These are phyloP conservation scores for Kernera saxatilis DNA, from an alignment of 345 rosid genomes.

Conservation along the genomic window DNA sequence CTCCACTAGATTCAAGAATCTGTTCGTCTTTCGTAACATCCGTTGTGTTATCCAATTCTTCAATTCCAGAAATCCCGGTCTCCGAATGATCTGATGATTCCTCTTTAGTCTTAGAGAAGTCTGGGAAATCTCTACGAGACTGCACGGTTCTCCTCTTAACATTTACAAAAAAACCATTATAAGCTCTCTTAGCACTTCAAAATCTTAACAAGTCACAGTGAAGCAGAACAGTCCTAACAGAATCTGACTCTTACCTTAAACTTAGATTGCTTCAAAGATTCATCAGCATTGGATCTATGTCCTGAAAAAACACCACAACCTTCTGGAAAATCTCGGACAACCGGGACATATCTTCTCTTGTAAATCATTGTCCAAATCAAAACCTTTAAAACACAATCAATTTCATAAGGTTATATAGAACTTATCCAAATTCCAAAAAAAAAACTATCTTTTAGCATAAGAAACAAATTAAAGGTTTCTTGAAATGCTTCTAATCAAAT, in stretches of 20 bases:
- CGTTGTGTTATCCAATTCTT: too few species aligned
- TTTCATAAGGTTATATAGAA: background rate
- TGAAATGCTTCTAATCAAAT: too few species aligned
- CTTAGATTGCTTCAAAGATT: background rate
- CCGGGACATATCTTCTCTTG: background rate
- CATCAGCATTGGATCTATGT: background rate
- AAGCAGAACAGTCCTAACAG: too few species aligned
- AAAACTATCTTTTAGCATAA: too few species aligned
- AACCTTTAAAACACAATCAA: background rate
- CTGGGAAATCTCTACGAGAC: background rate
- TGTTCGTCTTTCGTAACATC: too few species aligned
- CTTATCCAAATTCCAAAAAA: too few species aligned
- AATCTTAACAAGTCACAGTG: too few species aligned
- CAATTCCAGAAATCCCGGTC: too few species aligned
- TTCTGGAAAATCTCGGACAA: background rate
- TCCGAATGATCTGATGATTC: background rate
- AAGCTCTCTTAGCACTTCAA: too few species aligned
- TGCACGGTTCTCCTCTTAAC: background rate
- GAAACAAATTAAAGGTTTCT: too few species aligned
- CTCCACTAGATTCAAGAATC: background rate
- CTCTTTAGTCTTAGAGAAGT: background rate
- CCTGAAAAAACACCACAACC: conserved; percentile 18
- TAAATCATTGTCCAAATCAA: background rate
- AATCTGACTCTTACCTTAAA: background rate
- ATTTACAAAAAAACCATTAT: background rate